phyloP scores from a whole-genome alignment of 1,284 basidiomycete genomes.

The Rhodotorula sp. region DNA sequence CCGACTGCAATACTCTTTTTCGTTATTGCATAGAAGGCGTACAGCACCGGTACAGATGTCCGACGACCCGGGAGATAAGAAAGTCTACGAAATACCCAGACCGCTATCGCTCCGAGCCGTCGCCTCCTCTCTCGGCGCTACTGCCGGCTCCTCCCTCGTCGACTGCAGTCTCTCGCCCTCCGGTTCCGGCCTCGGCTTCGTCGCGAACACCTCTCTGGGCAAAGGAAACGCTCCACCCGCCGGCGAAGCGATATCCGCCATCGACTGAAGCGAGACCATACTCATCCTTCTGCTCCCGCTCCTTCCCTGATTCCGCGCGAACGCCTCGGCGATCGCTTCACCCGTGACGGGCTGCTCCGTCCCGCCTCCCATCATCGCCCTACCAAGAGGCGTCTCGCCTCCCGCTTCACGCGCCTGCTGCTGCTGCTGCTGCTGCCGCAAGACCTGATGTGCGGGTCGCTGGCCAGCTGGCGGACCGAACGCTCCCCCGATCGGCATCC shows the following conservation, averaged over 20 bases:
- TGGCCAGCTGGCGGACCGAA: constrained; percentile 5
- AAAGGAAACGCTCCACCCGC: background rate
- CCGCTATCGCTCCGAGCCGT: too few species aligned
- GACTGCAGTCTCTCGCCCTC: background rate
- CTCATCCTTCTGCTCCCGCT: background rate
- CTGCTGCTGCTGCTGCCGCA: constrained; percentile 2
- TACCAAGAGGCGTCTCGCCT: background rate
- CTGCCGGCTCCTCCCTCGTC: background rate
- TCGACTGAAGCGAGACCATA: background rate
- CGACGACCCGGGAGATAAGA: too few species aligned
- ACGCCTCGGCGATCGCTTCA: background rate
- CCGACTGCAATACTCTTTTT: too few species aligned
- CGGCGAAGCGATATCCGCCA: background rate
- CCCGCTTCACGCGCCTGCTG: constrained; percentile 1
- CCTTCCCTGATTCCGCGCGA: background rate
- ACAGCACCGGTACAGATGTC: too few species aligned
- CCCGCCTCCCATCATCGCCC: background rate
- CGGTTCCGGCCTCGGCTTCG: background rate
- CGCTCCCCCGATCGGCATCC: background rate
- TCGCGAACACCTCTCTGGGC: constrained; percentile 4
- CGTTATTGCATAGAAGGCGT: too few species aligned
- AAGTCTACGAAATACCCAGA: too few species aligned
- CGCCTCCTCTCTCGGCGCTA: background rate
- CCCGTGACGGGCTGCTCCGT: constrained; percentile 8
- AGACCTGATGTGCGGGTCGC: background rate